phyloP scores from a whole-genome alignment of 2,329 filamentous ascomycete species.

The Ceratocystiopsis sp. region DNA sequence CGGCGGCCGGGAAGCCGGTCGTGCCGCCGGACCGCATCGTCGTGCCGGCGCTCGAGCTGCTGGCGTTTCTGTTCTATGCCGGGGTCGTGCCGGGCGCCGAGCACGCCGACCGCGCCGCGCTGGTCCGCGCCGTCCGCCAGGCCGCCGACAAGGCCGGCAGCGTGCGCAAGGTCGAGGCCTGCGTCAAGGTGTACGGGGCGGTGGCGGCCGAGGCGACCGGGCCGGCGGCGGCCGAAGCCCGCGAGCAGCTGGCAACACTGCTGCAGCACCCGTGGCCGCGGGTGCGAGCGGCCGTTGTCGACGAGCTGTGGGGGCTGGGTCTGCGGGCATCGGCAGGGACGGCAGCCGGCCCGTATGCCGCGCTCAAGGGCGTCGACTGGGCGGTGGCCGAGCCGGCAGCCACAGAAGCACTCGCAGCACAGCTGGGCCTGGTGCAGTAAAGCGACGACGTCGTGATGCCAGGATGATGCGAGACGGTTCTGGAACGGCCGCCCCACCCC shows the following conservation, averaged over 20 bases:
- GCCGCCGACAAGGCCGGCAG: slow-evolving; percentile 71
- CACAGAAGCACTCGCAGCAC: slow-evolving; percentile 25
- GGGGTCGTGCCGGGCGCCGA: slow-evolving; percentile 20
- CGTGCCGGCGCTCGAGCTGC: slow-evolving; percentile 59
- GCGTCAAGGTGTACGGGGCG: slow-evolving; percentile 61
- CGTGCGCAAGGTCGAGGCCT: slow-evolving; percentile 65
- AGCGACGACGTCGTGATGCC: no score
- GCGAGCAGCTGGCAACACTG: slow-evolving; percentile 54
- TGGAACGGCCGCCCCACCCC: no score
- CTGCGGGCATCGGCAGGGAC: slow-evolving; percentile 3
- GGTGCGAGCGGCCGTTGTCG: slow-evolving; percentile 42
- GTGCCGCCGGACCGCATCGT: slow-evolving; percentile 51
- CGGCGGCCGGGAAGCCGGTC: slow-evolving; percentile 12
- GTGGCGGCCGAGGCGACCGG: slow-evolving; percentile 30
- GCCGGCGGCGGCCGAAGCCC: slow-evolving; percentile 22
- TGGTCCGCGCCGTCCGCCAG: slow-evolving; percentile 59
- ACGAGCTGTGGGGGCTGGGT: slow-evolving; percentile 37
- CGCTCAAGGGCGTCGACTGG: slow-evolving; percentile 39
- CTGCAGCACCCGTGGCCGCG: slow-evolving; percentile 69
- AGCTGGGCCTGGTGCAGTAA: slow-evolving; percentile 16
- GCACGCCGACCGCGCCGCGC: slow-evolving; percentile 7
- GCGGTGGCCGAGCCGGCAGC: slow-evolving; percentile 30
- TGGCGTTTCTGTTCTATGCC: slow-evolving; percentile 60
- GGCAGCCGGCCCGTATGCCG: background rate
- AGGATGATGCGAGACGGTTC: no score